These are phyloP conservation scores for Nemania sp. DNA, from an alignment of 2,329 filamentous ascomycete species.

Conservation along the genomic window DNA sequence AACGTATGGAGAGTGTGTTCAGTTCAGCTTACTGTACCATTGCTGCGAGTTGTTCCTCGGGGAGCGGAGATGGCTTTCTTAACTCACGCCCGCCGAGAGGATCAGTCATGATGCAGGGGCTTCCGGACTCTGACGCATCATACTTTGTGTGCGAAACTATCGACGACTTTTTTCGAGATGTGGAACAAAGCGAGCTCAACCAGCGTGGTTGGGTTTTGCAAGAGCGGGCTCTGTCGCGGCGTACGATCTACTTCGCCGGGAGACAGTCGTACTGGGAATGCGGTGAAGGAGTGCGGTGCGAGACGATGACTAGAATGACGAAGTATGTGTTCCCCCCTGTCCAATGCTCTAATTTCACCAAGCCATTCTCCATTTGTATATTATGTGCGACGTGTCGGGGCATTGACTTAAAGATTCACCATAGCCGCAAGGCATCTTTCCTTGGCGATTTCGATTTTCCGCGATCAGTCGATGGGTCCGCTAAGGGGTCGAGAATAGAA, in stretches of 20 bases:
- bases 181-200: conserved; percentile 13
- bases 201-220: conserved; percentile 28
- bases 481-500: not conserved
- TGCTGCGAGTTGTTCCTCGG: not conserved
- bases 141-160: conserved; percentile 18
- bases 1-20: conserved; percentile 4
- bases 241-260: conserved; percentile 23
- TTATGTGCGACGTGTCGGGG: not conserved
- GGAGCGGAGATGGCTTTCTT: conserved; percentile 9
- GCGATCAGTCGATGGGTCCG: not conserved
- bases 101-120: conserved; percentile 1
- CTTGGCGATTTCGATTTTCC: conserved; percentile 11
- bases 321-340: conserved; percentile 1
- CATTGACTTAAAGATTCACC: not conserved
- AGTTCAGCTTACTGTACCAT: conserved; percentile 5
- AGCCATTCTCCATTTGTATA: not conserved
- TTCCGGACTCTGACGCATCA: not conserved
- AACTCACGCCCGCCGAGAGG: not conserved
- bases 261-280: conserved; percentile 30
- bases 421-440: conserved; percentile 5
- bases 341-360: not conserved
- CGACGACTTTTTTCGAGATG: conserved; percentile 25
- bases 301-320: conserved; percentile 16
- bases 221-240: conserved; percentile 23
- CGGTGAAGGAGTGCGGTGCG: conserved; percentile 23